Conservation (phyloP, 2,329 filamentous ascomycete species). For the Trichoderma atrobrunneum region DNA sequence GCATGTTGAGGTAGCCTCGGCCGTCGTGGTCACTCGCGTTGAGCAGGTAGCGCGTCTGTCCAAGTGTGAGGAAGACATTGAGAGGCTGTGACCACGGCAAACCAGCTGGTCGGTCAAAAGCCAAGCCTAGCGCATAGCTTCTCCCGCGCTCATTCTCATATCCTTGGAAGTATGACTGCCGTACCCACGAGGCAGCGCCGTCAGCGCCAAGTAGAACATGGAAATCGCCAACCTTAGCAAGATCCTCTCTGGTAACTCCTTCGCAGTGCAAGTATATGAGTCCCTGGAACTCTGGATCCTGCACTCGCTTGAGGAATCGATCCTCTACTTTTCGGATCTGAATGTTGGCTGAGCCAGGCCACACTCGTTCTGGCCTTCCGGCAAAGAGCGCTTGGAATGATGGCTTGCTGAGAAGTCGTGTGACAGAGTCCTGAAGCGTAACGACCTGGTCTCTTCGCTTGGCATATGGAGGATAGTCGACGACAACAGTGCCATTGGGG, state of each 20-base stretch:
- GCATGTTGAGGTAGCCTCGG: constrained; percentile 37
- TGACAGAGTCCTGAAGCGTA: constrained; percentile 37
- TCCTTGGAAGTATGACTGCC: constrained; percentile 33
- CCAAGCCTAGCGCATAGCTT: constrained; percentile 36
- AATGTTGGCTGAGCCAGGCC: constrained; percentile 38
- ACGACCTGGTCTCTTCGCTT: constrained; percentile 36
- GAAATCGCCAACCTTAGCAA: constrained; percentile 34
- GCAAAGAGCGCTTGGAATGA: constrained; percentile 33
- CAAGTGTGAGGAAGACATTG: constrained; percentile 37
- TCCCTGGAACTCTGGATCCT: constrained; percentile 31
- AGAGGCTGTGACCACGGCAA: constrained; percentile 36
- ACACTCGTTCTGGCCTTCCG: constrained; percentile 34
- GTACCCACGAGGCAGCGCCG: constrained; percentile 37
- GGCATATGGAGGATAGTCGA: constrained; percentile 32
- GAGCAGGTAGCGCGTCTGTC: constrained; percentile 37
- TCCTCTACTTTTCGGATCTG: constrained; percentile 41
- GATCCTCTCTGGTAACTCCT: constrained; percentile 30
- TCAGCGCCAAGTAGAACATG: constrained; percentile 37
- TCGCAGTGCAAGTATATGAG: constrained; percentile 35
- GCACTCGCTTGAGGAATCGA: constrained; percentile 34
- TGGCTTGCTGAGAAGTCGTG: constrained; percentile 28
- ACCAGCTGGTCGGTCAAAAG: constrained; percentile 33
- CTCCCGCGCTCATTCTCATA: constrained; percentile 35
- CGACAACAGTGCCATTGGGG: constrained; percentile 20
- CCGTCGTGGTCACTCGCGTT: constrained; percentile 37